Conservation (phyloP, 768 basidiomycete species). For the Tricholoma terreum region DNA sequence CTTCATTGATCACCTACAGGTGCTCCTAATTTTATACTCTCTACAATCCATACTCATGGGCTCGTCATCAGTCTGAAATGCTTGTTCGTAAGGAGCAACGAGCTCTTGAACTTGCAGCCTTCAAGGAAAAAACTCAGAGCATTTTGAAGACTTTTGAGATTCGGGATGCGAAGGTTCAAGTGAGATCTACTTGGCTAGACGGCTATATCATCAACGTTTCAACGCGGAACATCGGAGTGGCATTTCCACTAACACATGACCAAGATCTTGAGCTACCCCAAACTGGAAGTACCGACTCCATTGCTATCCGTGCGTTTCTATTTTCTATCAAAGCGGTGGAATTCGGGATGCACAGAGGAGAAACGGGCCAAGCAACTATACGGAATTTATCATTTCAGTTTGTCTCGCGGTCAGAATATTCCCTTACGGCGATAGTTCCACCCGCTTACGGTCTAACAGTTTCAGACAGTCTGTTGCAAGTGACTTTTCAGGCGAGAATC, state of each 20-base stretch:
- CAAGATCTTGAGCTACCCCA: constrained; percentile 52
- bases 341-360: constrained; percentile 71
- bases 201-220: constrained; percentile 51
- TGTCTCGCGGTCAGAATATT: constrained; percentile 56
- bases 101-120: constrained; percentile 71
- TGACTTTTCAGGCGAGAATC: constrained; percentile 70
- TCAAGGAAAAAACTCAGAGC: constrained; percentile 76
- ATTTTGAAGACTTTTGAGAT: constrained; percentile 76
- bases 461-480: constrained; percentile 72
- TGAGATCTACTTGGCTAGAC: constrained; percentile 53
- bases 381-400: constrained; percentile 82
- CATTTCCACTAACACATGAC: constrained; percentile 77
- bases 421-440: constrained; percentile 3
- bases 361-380: constrained; percentile 75
- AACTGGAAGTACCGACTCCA: constrained; percentile 35
- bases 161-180: constrained; percentile 37
- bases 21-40: constrained; percentile 23
- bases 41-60: background rate
- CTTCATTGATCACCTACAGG: constrained; percentile 83
- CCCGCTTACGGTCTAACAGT: constrained; percentile 36
- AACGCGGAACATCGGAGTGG: constrained; percentile 76
- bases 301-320: constrained; percentile 74
- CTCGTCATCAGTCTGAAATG: constrained; percentile 60
- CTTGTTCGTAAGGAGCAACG: constrained; percentile 71
- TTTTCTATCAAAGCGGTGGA: constrained; percentile 75